Percentiles rank a stretch among this genome's conserved stretches.
These are phyloP conservation scores for Piedraia hortae DNA, from an alignment of 2,329 filamentous ascomycete species.

Conservation along the genomic window DNA sequence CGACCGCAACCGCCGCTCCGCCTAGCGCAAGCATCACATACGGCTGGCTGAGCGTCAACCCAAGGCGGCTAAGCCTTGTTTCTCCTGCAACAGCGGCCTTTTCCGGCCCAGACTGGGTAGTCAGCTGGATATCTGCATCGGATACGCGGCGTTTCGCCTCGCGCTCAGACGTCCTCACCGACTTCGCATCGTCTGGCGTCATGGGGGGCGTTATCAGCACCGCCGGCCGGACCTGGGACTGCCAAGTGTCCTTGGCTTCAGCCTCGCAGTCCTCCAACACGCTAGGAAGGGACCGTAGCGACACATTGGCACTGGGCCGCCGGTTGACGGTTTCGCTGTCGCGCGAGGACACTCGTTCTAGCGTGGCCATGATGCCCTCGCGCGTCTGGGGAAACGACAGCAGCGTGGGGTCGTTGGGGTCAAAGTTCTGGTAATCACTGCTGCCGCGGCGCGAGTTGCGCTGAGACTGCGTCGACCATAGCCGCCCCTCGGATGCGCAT, in stretches of 20 bases:
- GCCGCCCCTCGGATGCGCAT: background rate
- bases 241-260: slow-evolving; percentile 2
- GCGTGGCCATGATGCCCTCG: slow-evolving; percentile 10
- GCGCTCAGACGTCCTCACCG: background rate
- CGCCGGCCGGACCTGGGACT: slow-evolving; percentile 4
- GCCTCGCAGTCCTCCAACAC: slow-evolving; percentile 7
- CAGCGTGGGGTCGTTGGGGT: slow-evolving; percentile 10
- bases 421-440: slow-evolving; percentile 1
- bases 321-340: slow-evolving; percentile 6
- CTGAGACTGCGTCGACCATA: too few relatives aligned
- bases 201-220: slow-evolving; percentile 11
- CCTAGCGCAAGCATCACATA: slow-evolving; percentile 1
- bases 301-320: slow-evolving; percentile 1
- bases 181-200: slow-evolving; percentile 9
- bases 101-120: too few relatives aligned
- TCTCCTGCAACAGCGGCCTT: slow-evolving; percentile 1
- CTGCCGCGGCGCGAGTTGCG: background rate
- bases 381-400: slow-evolving; percentile 12
- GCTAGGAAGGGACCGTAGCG: slow-evolving; percentile 5
- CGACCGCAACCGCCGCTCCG: slow-evolving; percentile 2
- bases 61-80: slow-evolving; percentile 2
- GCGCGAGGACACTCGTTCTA: slow-evolving; percentile 4
- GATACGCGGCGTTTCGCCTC: background rate
- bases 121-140: background rate
- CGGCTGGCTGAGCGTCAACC: too few relatives aligned